A percentile compares a stretch with the other conserved stretches of the same genome.
These are phyloP conservation scores for Russula abietina DNA, from an alignment of 768 basidiomycete species.

Conservation along the genomic window DNA sequence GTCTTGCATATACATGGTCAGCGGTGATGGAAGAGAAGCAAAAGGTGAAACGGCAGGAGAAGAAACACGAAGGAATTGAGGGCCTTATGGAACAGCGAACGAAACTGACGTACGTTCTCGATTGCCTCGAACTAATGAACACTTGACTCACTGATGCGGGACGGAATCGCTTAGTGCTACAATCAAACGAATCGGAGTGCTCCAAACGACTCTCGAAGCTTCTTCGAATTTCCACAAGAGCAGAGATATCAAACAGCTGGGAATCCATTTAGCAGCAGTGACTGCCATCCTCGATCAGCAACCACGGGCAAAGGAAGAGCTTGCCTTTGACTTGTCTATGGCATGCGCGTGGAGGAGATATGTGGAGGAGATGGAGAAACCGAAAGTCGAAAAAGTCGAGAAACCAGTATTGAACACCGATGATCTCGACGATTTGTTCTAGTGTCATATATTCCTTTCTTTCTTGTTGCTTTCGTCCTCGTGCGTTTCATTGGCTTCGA, in stretches of 20 bases:
- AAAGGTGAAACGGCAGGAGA: slow-evolving; percentile 9
- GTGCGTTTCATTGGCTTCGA: background rate
- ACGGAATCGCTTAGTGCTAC: background rate
- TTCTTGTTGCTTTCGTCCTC: background rate
- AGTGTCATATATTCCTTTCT: background rate
- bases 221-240: slow-evolving; percentile 3
- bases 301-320: slow-evolving; percentile 10
- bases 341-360: slow-evolving; percentile 10
- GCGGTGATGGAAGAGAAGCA: slow-evolving; percentile 10
- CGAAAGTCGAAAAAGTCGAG: slow-evolving; percentile 11
- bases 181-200: background rate
- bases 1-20: slow-evolving; percentile 8
- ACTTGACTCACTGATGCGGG: background rate
- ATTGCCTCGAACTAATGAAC: too few species aligned
- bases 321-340: slow-evolving; percentile 4
- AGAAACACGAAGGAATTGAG: slow-evolving; percentile 20
- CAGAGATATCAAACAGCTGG: slow-evolving; percentile 3
- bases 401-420: slow-evolving; percentile 14
- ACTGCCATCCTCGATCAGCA: background rate
- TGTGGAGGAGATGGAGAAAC: slow-evolving; percentile 1
- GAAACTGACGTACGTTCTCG: slow-evolving; percentile 1
- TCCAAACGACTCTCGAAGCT: slow-evolving; percentile 3
- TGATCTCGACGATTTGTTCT: slow-evolving; percentile 6
- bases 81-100: slow-evolving; percentile 15
- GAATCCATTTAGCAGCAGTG: background rate